Percentiles rank a stretch among this genome's conserved stretches.
These are phyloP conservation scores for Neoconidiobolus thromboides DNA, from an alignment of 371 early-diverging fungal genomes.

Conservation along the genomic window DNA sequence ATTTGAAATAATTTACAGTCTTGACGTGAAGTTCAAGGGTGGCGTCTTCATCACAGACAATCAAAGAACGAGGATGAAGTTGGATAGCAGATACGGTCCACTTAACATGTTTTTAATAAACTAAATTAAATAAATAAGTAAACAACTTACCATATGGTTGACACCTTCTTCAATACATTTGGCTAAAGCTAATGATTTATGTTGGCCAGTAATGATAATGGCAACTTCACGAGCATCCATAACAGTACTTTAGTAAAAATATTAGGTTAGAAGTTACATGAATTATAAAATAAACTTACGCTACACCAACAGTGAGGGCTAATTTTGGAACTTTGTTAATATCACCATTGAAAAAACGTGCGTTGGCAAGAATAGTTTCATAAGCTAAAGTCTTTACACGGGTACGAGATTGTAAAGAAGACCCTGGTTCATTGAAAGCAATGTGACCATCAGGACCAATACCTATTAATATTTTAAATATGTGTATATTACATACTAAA, in stretches of 20 bases:
- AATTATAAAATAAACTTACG: conserved; percentile 20
- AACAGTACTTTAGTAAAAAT: conserved; percentile 34
- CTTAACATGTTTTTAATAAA: conserved; percentile 12
- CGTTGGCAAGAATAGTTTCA: conserved; percentile 76
- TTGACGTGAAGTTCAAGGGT: conserved; percentile 77
- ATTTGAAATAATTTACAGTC: conserved; percentile 78
- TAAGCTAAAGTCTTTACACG: conserved; percentile 79
- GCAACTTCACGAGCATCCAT: conserved; percentile 74
- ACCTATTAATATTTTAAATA: conserved; percentile 10
- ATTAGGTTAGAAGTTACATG: neutral
- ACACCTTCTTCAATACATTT: conserved; percentile 69
- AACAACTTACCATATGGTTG: conserved; percentile 23
- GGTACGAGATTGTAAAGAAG: conserved; percentile 61
- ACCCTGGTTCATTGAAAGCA: conserved; percentile 85
- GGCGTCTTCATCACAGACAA: conserved; percentile 82
- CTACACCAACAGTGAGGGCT: conserved; percentile 75
- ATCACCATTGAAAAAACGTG: conserved; percentile 73
- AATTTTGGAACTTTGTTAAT: conserved; percentile 74
- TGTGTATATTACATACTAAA: neutral
- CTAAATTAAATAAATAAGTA: neutral
- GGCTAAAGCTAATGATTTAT: conserved; percentile 60
- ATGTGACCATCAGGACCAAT: conserved; percentile 84
- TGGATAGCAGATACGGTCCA: conserved; percentile 85
- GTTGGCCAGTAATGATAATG: conserved; percentile 70
- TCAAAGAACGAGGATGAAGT: conserved; percentile 66